Percentiles rank a stretch among this genome's conserved stretches.
Conservation (phyloP, 306 rosid species). For the cucumber (Cucumis sativus) region DNA sequence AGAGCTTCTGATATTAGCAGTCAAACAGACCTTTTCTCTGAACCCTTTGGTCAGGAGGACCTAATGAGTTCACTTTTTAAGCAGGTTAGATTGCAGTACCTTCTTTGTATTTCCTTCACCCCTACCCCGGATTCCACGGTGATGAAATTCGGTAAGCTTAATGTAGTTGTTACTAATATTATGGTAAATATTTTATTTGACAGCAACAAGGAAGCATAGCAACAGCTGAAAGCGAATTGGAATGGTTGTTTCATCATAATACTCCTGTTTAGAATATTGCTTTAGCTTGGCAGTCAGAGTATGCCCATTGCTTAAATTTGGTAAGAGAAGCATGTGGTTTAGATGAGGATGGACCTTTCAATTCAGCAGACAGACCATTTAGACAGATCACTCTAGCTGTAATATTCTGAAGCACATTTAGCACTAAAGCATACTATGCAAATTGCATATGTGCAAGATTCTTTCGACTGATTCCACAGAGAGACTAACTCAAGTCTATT, state of each 20-base stretch:
- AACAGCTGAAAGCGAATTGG: conserved; percentile 57
- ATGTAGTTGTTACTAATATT: neutral
- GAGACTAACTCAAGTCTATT: neutral
- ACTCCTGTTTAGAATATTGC: conserved; percentile 53
- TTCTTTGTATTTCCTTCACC: neutral
- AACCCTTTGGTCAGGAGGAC: conserved; percentile 81
- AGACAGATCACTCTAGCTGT: neutral
- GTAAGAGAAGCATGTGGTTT: neutral
- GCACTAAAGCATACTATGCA: conserved; percentile 4
- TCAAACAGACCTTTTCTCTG: conserved; percentile 43
- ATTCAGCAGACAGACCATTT: neutral
- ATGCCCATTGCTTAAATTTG: too few relatives aligned
- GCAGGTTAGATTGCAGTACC: conserved; percentile 45
- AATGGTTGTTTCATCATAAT: conserved; percentile 79
- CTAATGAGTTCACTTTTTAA: conserved; percentile 86
- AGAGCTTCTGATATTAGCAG: conserved; percentile 37
- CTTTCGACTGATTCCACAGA: conserved; percentile 3
- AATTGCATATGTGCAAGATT: conserved; percentile 8
- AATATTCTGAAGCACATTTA: neutral
- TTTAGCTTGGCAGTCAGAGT: neutral
- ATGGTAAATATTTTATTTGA: neutral
- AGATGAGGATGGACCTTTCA: neutral
- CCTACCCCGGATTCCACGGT: neutral
- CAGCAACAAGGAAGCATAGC: conserved; percentile 71
- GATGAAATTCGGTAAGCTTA: neutral